These are phyloP conservation scores for Lipomyces spencermartinsiae DNA, from an alignment of 805 yeast species.

Conservation along the genomic window DNA sequence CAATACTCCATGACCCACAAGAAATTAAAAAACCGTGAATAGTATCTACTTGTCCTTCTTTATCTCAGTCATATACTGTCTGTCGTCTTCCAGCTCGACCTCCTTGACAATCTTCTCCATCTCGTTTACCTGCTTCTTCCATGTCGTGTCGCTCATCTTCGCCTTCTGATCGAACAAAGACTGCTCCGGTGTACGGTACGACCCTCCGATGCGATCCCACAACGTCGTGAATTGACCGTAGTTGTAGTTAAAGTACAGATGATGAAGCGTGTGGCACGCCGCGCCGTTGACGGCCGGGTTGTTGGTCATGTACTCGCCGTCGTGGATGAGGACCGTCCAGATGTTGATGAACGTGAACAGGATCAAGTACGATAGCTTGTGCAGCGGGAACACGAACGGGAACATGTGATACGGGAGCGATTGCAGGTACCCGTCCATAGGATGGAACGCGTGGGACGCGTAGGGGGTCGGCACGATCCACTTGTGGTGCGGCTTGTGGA, in stretches of 20 bases:
- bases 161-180: constrained; percentile 73
- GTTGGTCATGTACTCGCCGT: constrained; percentile 92
- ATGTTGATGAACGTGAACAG: constrained; percentile 91
- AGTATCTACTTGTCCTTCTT: constrained; percentile 10
- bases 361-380: constrained; percentile 79
- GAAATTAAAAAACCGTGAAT: neutral
- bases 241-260: constrained; percentile 94
- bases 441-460: constrained; percentile 98
- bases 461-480: constrained; percentile 99
- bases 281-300: constrained; percentile 96
- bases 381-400: constrained; percentile 91
- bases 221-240: constrained; percentile 98
- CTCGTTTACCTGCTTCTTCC: constrained; percentile 72
- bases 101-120: constrained; percentile 79
- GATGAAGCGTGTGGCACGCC: constrained; percentile 98
- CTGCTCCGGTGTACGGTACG: constrained; percentile 90
- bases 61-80: constrained; percentile 22
- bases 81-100: constrained; percentile 70
- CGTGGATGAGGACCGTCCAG: constrained; percentile 99
- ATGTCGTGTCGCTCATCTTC: constrained; percentile 63
- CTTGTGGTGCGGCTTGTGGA: constrained; percentile 98
- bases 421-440: constrained; percentile 94
- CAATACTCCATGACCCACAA: neutral
- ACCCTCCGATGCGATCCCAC: constrained; percentile 96
- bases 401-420: constrained; percentile 91